Evolutionary conservation across 352 stramenopile genomes (phyloP).

Genomic region (Vaucheria bursata): DNA sequence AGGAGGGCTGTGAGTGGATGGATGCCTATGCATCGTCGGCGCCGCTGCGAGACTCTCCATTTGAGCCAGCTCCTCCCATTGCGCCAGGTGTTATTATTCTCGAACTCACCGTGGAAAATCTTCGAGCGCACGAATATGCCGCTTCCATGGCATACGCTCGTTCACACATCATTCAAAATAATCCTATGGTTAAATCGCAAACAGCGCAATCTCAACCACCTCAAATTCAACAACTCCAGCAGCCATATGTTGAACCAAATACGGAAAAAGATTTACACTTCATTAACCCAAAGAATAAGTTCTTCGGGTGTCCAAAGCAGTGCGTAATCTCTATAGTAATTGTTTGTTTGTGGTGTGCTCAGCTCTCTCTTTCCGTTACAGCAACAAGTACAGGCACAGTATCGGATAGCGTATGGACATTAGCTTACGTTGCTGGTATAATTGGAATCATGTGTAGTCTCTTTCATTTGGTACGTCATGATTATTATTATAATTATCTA

Average conservation of each 20-base stretch:
- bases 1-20: constrained; percentile 3
- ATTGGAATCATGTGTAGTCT: neutral
- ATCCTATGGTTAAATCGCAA: neutral
- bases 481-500: too few species aligned
- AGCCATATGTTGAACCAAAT: neutral
- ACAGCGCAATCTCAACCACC: neutral
- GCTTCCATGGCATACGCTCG: neutral
- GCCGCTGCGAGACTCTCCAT: neutral
- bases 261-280: neutral
- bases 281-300: too few species aligned
- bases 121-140: neutral
- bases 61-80: neutral
- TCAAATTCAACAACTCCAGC: neutral
- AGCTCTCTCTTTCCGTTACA: neutral
- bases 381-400: neutral
- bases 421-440: neutral
- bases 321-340: neutral
- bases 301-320: neutral
- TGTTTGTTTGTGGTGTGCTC: neutral
- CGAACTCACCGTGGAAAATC: neutral
- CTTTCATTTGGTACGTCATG: neutral
- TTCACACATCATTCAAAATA: neutral
- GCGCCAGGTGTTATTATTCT: neutral
- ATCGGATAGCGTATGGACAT: neutral
- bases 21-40: neutral